Evolutionary conservation across 75 land plant species (phyloP), one percentile per base, ranked within the genome.

Genomic region (Selaginella moellendorffii): DNA sequence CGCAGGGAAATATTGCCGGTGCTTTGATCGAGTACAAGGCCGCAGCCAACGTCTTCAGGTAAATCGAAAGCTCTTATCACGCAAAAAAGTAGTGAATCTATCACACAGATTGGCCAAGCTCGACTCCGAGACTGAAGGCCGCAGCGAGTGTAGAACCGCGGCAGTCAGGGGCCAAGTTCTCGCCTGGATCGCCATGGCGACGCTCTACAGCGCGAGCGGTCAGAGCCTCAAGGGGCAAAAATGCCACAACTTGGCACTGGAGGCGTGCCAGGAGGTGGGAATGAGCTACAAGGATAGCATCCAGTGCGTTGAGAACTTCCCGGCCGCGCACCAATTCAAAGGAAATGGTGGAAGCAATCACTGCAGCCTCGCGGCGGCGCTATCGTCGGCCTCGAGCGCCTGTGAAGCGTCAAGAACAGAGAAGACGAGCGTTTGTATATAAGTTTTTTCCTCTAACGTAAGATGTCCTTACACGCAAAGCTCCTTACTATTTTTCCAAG

Each of bases 21-120:
- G 65, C 65, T 31, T 29, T 63, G 65, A 31, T 63, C 25, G 42
- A 63, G 42, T 63, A 63, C n/a, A 31, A 63, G 31, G 65, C 65
- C 5, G 65, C 65, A 29, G 65, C 65, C 18, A 8, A 31, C 36
- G 17, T 63, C 20, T 63, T 63, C 65, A 28, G 65, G 65, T 63
- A 61, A 25, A 25, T 25, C 22, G 1, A 24, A 27, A 27, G 23
- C 2, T 24, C 2, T n/a, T 24, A 2, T n/a, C 17, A 5, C 20
- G 20, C 24, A n/a, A 5, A 21, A 2, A 12, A 18, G 26, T 24
- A 10, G 26, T 17, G 61, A 58, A 18, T 0, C 30, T n/a, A 31
- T 24, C 0, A 17, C 28, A n/a, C 67, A 65, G 67, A 30, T 30
- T 42, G 27, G 67, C 67, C 19, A 27, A 65, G 67, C 28, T 14